Conservation (phyloP, 2,329 filamentous ascomycete species). For the Colletotrichum horii region DNA sequence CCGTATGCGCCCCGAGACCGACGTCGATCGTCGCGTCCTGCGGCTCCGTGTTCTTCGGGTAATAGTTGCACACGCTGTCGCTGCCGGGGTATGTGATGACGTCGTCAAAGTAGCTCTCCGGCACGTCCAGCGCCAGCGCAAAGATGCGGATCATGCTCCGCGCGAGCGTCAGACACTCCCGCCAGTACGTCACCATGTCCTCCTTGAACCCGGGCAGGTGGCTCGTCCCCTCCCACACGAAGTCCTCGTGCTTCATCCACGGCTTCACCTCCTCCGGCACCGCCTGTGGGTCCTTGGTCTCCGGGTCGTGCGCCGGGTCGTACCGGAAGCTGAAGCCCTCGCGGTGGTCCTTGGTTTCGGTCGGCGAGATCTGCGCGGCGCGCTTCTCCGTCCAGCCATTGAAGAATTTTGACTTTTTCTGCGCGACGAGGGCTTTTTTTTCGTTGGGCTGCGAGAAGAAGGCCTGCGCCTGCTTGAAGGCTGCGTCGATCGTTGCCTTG, state of each 20-base stretch:
- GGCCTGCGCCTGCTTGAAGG: conserved; percentile 21
- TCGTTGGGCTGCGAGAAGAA: conserved; percentile 36
- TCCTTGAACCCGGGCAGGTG: conserved; percentile 21
- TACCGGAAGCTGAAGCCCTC: conserved; percentile 40
- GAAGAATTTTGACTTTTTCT: conserved; percentile 34
- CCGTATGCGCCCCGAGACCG: conserved; percentile 51
- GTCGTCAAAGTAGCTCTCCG: conserved; percentile 24
- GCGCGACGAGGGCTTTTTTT: conserved; percentile 28
- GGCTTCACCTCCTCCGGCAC: conserved; percentile 18
- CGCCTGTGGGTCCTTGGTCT: conserved; percentile 32
- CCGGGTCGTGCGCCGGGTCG: conserved; percentile 45
- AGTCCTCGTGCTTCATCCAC: conserved; percentile 23
- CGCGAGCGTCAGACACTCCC: conserved; percentile 26
- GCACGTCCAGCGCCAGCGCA: conserved; percentile 26
- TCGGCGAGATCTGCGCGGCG: conserved; percentile 29
- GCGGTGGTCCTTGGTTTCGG: conserved; percentile 33
- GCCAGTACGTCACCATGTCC: conserved; percentile 22
- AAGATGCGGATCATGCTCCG: conserved; percentile 27
- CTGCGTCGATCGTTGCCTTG: conserved; percentile 31
- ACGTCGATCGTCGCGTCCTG: conserved; percentile 35
- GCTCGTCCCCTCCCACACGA: conserved; percentile 24
- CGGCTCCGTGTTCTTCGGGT: conserved; percentile 40
- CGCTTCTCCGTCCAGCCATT: conserved; percentile 39
- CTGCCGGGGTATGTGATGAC: conserved; percentile 24
- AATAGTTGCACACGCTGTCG: conserved; percentile 45